Percentiles rank a stretch among this genome's conserved stretches.
Evolutionary conservation across 306 rosid genomes (phyloP).

Genomic region (Vicia villosa): DNA sequence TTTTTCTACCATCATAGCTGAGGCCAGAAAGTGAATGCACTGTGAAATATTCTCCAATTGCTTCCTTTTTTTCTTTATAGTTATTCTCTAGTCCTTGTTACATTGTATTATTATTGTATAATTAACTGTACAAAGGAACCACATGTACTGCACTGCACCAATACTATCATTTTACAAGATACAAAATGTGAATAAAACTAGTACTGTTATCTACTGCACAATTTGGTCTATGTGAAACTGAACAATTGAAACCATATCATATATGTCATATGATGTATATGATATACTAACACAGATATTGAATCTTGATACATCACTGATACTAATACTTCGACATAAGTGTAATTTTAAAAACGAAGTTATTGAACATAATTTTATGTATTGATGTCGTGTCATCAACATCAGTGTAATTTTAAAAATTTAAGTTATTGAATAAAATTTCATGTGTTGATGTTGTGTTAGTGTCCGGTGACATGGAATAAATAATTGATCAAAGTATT

Average conservation of each 20-base stretch:
- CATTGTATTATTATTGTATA: slow-evolving; percentile 30
- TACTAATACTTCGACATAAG: too few relatives aligned
- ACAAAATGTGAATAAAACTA: slow-evolving; percentile 38
- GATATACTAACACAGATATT: background rate
- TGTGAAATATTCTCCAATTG: slow-evolving; percentile 21
- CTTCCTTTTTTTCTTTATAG: slow-evolving; percentile 6
- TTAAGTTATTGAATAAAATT: too few relatives aligned
- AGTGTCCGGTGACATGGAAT: too few relatives aligned
- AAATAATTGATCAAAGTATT: too few relatives aligned
- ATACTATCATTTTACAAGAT: slow-evolving; percentile 41
- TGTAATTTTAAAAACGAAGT: too few relatives aligned
- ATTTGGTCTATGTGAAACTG: background rate
- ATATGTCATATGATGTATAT: background rate
- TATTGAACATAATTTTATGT: too few relatives aligned
- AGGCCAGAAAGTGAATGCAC: slow-evolving; percentile 17
- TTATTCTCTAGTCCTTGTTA: slow-evolving; percentile 5
- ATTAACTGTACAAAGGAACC: slow-evolving; percentile 43
- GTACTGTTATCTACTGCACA: slow-evolving; percentile 1
- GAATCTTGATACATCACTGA: background rate
- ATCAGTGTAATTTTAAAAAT: too few relatives aligned
- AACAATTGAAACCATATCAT: background rate
- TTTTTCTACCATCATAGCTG: slow-evolving; percentile 31
- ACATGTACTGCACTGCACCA: slow-evolving; percentile 23
- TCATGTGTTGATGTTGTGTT: too few relatives aligned
- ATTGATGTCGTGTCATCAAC: too few relatives aligned